Base-by-base conservation (phyloP, 2,329 filamentous ascomycete genomes). In the Atkinsonella hypoxylon region DNA sequence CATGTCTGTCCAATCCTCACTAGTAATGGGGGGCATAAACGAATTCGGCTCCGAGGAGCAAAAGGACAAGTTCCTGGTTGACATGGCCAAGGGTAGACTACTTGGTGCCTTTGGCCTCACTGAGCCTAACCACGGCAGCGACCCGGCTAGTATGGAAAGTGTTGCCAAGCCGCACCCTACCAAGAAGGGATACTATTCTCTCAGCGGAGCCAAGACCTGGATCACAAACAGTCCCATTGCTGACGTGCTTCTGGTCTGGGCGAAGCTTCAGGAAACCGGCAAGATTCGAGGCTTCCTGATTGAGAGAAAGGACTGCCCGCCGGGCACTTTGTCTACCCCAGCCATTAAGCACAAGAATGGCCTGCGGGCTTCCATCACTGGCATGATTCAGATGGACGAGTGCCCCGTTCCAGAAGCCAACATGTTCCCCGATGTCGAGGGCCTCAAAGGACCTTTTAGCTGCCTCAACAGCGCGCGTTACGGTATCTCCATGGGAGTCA, bases 381-480 rank as follows among this genome's bases (percentile, higher is more conserved):
- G 93, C 51, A 97, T 97, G 93, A 96, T 98, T 57, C 89, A 95
- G 59, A 78, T 98, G 63, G 91, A 96, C 56, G 82, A 86, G 55
- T 90, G 87, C 57, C 91, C 93, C 0, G 89, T 98, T 0, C 83
- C 89, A 0, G 82, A 84, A 57, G 87, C 81, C 59, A 95, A 96
- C 71, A 95, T 98, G 89, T 89, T 98, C 61, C 90, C 90, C 1
- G 79, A 87, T 1, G 79, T 95, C 5, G 87, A 95, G 65, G 93
- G 93, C 5, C 75, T 98, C 32, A 79, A 72, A 54, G 93, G 93
- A 0, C 93, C 93, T 3, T 98, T 98, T 64, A 85, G 85, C 55
- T 98, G 93, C 64, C 77, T 98, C 56, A 98, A 97, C 72, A 91
- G 84, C 62, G 93, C 93, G 10, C 79, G 93, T 51, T 89, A 91